Conservation (phyloP, 2,329 filamentous ascomycete species). For the Hypoxylon sp. region DNA sequence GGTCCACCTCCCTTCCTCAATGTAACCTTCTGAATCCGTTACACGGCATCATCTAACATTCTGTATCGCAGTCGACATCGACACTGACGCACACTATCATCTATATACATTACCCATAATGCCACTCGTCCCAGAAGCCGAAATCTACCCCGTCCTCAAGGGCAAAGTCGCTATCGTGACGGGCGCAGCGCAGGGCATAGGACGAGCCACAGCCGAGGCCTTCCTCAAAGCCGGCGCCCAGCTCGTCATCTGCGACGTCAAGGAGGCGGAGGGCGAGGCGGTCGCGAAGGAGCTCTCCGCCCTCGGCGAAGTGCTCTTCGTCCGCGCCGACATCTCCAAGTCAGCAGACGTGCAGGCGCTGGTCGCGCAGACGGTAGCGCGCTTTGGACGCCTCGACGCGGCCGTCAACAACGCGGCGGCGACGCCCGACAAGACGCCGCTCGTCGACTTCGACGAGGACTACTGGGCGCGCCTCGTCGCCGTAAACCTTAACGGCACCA, state of each 20-base stretch:
- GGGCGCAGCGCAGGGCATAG: conserved; percentile 44
- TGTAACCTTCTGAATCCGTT: background rate
- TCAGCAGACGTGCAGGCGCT: conserved; percentile 26
- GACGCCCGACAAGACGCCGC: conserved; percentile 36
- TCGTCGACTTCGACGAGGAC: conserved; percentile 47
- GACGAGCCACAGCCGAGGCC: conserved; percentile 40
- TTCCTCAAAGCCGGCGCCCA: conserved; percentile 41
- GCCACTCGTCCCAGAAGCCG: conserved; percentile 13
- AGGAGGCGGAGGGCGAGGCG: conserved; percentile 31
- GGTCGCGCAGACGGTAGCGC: conserved; percentile 44
- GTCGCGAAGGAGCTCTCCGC: conserved; percentile 22
- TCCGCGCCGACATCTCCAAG: conserved; percentile 40
- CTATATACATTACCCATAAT: too few species aligned
- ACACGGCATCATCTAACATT: too few species aligned
- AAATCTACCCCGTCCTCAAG: conserved; percentile 30
- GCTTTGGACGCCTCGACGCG: conserved; percentile 51
- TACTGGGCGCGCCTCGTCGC: conserved; percentile 49
- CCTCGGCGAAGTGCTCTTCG: conserved; percentile 36
- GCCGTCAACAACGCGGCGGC: conserved; percentile 53
- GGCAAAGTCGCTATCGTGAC: conserved; percentile 41
- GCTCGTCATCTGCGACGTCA: conserved; percentile 35
- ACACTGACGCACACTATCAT: too few species aligned
- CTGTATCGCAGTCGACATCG: too few species aligned
- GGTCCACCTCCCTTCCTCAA: too few species aligned
- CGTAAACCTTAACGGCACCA: conserved; percentile 52